phyloP scores from a whole-genome alignment of 129 eudicot genomes.

The Smallanthus sonchifolius region DNA sequence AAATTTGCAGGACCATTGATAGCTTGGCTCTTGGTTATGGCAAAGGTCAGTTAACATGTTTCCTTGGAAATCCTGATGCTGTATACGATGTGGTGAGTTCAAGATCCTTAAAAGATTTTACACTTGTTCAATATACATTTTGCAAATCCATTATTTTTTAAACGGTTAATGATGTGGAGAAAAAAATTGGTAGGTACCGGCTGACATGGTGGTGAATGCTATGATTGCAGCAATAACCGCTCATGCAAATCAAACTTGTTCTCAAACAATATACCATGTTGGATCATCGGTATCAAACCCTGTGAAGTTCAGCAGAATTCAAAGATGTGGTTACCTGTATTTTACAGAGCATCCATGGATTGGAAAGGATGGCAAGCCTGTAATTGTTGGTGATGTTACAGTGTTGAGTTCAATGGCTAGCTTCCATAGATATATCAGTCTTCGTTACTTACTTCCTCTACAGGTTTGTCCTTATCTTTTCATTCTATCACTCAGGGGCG shows the following conservation, averaged over 20 bases:
- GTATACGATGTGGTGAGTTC: slow-evolving; percentile 61
- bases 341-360: slow-evolving; percentile 73
- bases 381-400: slow-evolving; percentile 44
- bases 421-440: slow-evolving; percentile 54
- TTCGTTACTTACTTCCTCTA: slow-evolving; percentile 70
- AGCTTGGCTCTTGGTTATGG: slow-evolving; percentile 90
- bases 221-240: slow-evolving; percentile 67
- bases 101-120: neutral
- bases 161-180: neutral
- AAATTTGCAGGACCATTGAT: slow-evolving; percentile 72
- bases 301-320: slow-evolving; percentile 23
- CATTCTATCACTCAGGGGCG: neutral
- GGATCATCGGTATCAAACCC: slow-evolving; percentile 87
- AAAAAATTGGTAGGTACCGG: slow-evolving; percentile 56
- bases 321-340: slow-evolving; percentile 38
- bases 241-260: slow-evolving; percentile 47
- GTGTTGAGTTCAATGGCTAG: slow-evolving; percentile 58
- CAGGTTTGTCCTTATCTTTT: slow-evolving; percentile 38
- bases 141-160: neutral
- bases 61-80: slow-evolving; percentile 63
- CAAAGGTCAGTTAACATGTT: slow-evolving; percentile 68
- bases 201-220: slow-evolving; percentile 94
- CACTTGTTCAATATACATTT: neutral
- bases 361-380: slow-evolving; percentile 71
- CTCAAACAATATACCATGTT: slow-evolving; percentile 62